Conservation (phyloP, 805 yeast genomes). For the Ogataea siamensis region DNA sequence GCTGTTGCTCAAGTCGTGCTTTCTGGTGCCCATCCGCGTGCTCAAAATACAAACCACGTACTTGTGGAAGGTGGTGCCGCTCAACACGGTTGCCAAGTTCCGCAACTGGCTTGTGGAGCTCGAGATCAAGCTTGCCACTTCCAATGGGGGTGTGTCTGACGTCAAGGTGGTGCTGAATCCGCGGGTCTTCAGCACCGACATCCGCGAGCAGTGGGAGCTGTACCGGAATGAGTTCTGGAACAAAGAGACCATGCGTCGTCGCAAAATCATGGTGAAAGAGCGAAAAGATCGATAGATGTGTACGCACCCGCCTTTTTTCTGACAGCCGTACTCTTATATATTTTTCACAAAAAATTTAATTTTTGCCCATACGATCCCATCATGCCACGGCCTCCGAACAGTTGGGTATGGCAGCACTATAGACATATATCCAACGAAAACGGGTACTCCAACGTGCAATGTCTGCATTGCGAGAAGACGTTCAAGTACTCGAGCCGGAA, state of each 20-base stretch:
- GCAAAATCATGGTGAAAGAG: slow-evolving; percentile 30
- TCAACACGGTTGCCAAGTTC: slow-evolving; percentile 12
- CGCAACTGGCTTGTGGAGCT: slow-evolving; percentile 27
- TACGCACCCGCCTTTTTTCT: neutral
- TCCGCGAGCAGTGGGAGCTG: slow-evolving; percentile 92
- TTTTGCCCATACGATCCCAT: slow-evolving; percentile 2
- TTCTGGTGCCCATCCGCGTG: slow-evolving; percentile 17
- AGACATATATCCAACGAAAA: slow-evolving; percentile 27
- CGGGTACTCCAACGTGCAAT: slow-evolving; percentile 27
- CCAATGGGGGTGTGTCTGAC: slow-evolving; percentile 69
- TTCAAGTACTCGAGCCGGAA: slow-evolving; percentile 34
- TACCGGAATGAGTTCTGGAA: slow-evolving; percentile 94
- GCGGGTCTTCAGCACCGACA: slow-evolving; percentile 74
- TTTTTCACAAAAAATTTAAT: neutral
- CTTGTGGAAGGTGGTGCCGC: slow-evolving; percentile 9
- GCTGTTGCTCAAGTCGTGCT: slow-evolving; percentile 17
- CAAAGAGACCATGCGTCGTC: slow-evolving; percentile 69
- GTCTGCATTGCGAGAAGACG: slow-evolving; percentile 29
- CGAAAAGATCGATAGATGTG: slow-evolving; percentile 13
- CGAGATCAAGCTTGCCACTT: slow-evolving; percentile 26
- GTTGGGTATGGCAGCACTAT: slow-evolving; percentile 38
- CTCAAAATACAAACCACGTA: slow-evolving; percentile 14
- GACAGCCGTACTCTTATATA: neutral
- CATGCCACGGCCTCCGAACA: slow-evolving; percentile 37
- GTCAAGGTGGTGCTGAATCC: slow-evolving; percentile 81